Evolutionary conservation across 2,329 filamentous ascomycete genomes (phyloP), one percentile per base, ranked within the genome.

Genomic region (Lasiodiplodia theobromae): DNA sequence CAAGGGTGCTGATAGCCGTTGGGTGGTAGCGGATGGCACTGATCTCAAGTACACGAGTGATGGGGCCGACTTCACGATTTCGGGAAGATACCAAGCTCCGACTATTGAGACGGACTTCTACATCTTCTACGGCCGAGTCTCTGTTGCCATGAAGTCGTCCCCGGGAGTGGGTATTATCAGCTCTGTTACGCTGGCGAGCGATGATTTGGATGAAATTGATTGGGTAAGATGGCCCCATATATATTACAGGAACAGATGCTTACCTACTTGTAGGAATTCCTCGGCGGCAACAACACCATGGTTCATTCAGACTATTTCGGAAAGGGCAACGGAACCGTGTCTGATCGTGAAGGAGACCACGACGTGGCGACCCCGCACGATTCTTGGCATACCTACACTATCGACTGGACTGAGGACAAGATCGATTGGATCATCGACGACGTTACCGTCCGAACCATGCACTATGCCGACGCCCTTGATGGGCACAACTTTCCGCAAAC

Each of bases 341-440:
- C 89, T 80, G 89, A 93, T 81, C 90, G 91, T 70, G 90, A 87
- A 75, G 84, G 84, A 68, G 89, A 87, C 83, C 86, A 89, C 75
- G 70, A 82, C 16, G 84, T 92, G 63, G 72, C 71, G 68, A 82
- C 82, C 73, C 86, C 89, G 54, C 87, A 87, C 74, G 81, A 83
- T 56, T 86, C 88, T 66, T 75, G 76, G 66, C 89, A 92, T 84
- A 91, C 86, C 67, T 93, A 92, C 81, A 91, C 90, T 16, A 84
- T 88, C 40, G 83, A 89, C 72, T 94, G 92, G 92, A 93, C 89
- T 21, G 82, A 86, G 71, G 87, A 91, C 1, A 80, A 84, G 67
- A 81, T 94, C n/a, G 85, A 89, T 69, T 94, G 88, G 86, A 87
- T 85, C 74, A 88, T 96, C 67, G 92, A 96, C 73, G 88, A 88